These are phyloP conservation scores for Chlorella sp. DNA, from an alignment of 139 green algal species.

Conservation along the genomic window DNA sequence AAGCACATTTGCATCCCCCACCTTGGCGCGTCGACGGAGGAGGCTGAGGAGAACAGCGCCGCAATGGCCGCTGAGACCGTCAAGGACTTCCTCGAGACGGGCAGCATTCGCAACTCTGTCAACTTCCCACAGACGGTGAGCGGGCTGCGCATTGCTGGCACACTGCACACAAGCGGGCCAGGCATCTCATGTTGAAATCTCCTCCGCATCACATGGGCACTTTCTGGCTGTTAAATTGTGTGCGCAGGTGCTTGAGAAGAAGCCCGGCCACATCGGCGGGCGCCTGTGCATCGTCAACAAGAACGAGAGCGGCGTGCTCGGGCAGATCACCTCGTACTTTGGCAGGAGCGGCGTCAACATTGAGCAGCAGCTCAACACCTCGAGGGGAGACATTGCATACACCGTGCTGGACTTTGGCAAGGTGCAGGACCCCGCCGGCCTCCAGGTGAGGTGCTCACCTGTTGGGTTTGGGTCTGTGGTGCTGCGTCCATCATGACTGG, in stretches of 20 bases:
- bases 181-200: no score
- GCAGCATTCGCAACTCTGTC: slow-evolving; percentile 48
- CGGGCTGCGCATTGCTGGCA: neutral
- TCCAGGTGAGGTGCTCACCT: slow-evolving; percentile 32
- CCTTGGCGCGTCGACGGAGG: slow-evolving; percentile 46
- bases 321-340: slow-evolving; percentile 48
- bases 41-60: slow-evolving; percentile 52
- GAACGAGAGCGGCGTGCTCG: slow-evolving; percentile 42
- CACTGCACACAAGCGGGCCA: neutral
- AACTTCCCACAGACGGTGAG: slow-evolving; percentile 41
- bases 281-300: slow-evolving; percentile 49
- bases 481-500: neutral
- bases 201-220: no score
- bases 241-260: slow-evolving; percentile 1
- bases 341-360: slow-evolving; percentile 42
- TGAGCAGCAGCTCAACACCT: slow-evolving; percentile 51
- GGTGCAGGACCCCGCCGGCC: slow-evolving; percentile 26
- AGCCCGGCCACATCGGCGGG: slow-evolving; percentile 30
- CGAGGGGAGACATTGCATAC: slow-evolving; percentile 43
- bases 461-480: no score
- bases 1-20: slow-evolving; percentile 42
- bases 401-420: slow-evolving; percentile 43
- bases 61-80: slow-evolving; percentile 50
- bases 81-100: slow-evolving; percentile 52
- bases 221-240: no score